Percentiles rank a stretch among this genome's conserved stretches.
phyloP scores from a whole-genome alignment of 306 rosid genomes.

The Lupinus albus region DNA sequence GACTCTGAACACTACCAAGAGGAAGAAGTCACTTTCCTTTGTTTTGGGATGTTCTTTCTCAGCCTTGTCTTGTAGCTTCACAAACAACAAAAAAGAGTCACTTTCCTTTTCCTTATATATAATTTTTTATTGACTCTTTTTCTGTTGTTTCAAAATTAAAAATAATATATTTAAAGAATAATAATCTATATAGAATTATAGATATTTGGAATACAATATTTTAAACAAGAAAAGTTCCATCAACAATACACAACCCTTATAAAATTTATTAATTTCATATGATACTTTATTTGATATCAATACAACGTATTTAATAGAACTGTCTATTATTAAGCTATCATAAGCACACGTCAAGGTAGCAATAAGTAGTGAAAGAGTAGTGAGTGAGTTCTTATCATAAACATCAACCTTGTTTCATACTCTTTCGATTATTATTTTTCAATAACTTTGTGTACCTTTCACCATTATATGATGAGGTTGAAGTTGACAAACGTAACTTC shows the following conservation, averaged over 20 bases:
- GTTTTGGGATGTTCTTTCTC: too few relatives aligned
- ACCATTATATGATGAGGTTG: constrained; percentile 30
- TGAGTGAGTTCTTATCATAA: constrained; percentile 17
- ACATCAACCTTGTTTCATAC: constrained; percentile 4
- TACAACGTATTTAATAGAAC: not conserved
- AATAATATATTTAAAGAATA: not conserved
- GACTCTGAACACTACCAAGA: not conserved
- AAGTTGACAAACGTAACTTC: too few relatives aligned
- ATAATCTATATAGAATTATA: not conserved
- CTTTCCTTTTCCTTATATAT: not conserved
- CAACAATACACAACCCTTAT: not conserved
- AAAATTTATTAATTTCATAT: not conserved
- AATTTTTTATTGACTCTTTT: not conserved
- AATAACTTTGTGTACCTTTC: constrained; percentile 29
- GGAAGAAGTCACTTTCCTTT: not conserved
- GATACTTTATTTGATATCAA: not conserved
- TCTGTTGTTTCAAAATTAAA: not conserved
- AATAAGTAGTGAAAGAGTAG: not conserved
- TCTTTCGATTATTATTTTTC: not conserved
- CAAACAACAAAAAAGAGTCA: not conserved
- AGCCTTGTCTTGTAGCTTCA: not conserved
- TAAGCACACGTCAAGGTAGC: not conserved
- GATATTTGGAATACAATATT: not conserved
- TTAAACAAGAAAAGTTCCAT: not conserved
- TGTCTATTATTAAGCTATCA: not conserved